Percentiles rank a stretch among this genome's conserved stretches.
Evolutionary conservation across 2,329 filamentous ascomycete genomes (phyloP).

Genomic region (Neoascochyta sp.): DNA sequence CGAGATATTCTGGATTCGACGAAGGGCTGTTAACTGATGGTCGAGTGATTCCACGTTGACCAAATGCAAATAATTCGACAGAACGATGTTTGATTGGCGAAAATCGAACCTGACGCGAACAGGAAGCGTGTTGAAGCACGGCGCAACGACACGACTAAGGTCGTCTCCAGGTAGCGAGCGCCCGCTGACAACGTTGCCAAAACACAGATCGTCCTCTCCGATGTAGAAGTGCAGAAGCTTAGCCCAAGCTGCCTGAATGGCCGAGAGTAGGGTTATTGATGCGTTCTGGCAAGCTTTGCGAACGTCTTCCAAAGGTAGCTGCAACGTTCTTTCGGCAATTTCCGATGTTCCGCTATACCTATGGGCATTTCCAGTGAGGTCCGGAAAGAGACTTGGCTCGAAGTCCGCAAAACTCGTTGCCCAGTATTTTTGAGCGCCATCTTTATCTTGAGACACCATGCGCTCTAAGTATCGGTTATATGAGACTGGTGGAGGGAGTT

Average conservation of each 20-base stretch:
- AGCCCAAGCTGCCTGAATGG: constrained; percentile 72
- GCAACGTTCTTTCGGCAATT: constrained; percentile 27
- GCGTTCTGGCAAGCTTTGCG: constrained; percentile 18
- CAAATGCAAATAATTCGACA: constrained; percentile 59
- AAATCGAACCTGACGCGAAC: constrained; percentile 56
- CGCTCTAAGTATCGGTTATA: constrained; percentile 64
- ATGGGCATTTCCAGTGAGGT: constrained; percentile 19
- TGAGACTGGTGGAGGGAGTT: constrained; percentile 49
- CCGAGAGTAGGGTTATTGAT: constrained; percentile 53
- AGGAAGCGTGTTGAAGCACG: constrained; percentile 88
- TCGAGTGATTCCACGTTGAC: constrained; percentile 60
- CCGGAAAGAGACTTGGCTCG: constrained; percentile 43
- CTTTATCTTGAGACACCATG: constrained; percentile 50
- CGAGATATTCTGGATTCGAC: constrained; percentile 61
- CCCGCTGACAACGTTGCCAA: constrained; percentile 82
- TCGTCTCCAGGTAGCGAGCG: constrained; percentile 63
- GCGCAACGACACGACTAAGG: constrained; percentile 72
- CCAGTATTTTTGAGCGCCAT: constrained; percentile 65
- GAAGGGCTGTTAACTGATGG: constrained; percentile 72
- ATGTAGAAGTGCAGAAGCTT: constrained; percentile 58
- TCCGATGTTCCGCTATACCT: neutral
- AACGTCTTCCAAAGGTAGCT: constrained; percentile 18
- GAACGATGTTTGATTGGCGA: constrained; percentile 50
- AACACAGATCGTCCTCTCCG: constrained; percentile 65
- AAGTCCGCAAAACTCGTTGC: constrained; percentile 52